phyloP scores from a whole-genome alignment of 306 rosid genomes.

The Begonia peltatifolia region DNA sequence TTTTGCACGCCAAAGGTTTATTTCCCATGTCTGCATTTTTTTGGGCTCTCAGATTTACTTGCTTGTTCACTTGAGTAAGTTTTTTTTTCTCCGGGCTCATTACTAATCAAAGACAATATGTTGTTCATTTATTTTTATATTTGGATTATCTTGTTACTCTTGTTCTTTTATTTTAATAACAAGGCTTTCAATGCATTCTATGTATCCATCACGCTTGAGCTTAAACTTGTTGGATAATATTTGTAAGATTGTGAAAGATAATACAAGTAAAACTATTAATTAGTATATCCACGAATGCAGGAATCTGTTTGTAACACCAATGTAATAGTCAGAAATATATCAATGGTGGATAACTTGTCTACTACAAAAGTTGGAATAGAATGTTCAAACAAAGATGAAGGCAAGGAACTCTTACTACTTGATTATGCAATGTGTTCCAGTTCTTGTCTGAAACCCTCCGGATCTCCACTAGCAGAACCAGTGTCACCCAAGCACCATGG shows the following conservation, averaged over 20 bases:
- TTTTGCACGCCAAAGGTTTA: too few species aligned
- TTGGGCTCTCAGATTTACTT: too few species aligned
- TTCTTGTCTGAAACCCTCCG: slow-evolving; percentile 7
- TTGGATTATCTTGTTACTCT: background rate
- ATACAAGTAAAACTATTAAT: background rate
- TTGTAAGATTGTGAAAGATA: background rate
- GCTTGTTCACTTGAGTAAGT: too few species aligned
- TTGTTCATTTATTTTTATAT: background rate
- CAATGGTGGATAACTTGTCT: slow-evolving; percentile 13
- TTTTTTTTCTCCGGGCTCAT: too few species aligned
- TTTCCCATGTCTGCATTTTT: too few species aligned
- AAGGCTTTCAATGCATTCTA: background rate
- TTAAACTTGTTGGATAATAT: background rate
- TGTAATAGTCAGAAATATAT: background rate
- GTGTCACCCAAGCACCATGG: background rate
- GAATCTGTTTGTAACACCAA: slow-evolving; percentile 2
- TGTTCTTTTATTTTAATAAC: background rate
- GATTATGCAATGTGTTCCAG: slow-evolving; percentile 13
- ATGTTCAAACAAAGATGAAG: slow-evolving; percentile 7
- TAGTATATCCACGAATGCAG: slow-evolving; percentile 3
- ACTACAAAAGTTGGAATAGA: slow-evolving; percentile 10
- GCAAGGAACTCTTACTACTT: slow-evolving; percentile 16
- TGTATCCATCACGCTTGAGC: background rate
- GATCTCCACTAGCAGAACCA: slow-evolving; percentile 14
- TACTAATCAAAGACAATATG: too few species aligned